Evolutionary conservation across 495 filamentous ascomycete species (phyloP).

Genomic region (Talaromyces ruber): DNA sequence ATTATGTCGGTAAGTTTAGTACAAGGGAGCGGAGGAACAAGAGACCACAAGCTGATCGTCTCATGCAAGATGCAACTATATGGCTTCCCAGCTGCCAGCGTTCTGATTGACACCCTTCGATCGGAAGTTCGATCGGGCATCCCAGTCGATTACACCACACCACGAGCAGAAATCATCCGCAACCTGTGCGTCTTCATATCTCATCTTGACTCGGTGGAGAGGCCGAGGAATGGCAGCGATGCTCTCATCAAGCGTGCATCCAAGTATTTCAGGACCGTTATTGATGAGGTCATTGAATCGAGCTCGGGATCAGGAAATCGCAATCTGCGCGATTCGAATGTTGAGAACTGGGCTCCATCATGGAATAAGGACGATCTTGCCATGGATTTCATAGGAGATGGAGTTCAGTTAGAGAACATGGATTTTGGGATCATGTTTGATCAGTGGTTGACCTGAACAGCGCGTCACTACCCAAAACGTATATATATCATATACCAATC

Average conservation of each 20-base stretch:
- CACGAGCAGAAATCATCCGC: conserved; percentile 48
- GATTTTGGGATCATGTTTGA: conserved; percentile 21
- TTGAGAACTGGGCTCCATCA: background rate
- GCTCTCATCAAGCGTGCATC: conserved; percentile 20
- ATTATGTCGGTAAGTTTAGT: conserved; percentile 17
- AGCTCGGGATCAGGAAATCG: background rate
- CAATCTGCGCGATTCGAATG: background rate
- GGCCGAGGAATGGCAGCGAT: conserved; percentile 14
- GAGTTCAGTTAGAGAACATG: conserved; percentile 18
- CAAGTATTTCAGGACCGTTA: conserved; percentile 20
- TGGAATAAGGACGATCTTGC: conserved; percentile 9
- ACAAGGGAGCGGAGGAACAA: no score
- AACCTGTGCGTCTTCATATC: conserved; percentile 49
- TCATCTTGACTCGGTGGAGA: conserved; percentile 19
- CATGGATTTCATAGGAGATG: conserved; percentile 13
- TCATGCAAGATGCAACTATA: conserved; percentile 26
- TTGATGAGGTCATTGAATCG: conserved; percentile 27
- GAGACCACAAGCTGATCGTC: background rate
- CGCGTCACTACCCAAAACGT: background rate
- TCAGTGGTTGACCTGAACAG: conserved; percentile 21
- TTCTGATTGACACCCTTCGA: conserved; percentile 35
- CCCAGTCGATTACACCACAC: conserved; percentile 27
- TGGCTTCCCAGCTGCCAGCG: conserved; percentile 34
- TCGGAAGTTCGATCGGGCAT: conserved; percentile 32
- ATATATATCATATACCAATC: background rate